Evolutionary conservation across 2,329 filamentous ascomycete genomes (phyloP).

Genomic region (Fusarium papillatum): DNA sequence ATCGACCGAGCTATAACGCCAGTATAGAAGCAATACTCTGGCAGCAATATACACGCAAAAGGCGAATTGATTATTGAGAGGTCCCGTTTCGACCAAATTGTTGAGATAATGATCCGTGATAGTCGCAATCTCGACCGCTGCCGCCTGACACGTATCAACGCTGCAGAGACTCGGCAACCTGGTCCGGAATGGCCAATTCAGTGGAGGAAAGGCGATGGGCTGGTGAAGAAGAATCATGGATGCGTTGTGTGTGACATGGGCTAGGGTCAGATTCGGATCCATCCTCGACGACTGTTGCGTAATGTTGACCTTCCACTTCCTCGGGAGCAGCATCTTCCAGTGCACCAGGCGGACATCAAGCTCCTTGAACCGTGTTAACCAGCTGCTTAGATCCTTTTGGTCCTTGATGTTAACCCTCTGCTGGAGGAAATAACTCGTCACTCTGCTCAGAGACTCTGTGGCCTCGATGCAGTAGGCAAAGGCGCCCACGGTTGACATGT

Average conservation of each 20-base stretch:
- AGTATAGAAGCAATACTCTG: constrained; percentile 53
- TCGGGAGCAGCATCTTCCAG: constrained; percentile 37
- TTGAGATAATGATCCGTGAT: constrained; percentile 58
- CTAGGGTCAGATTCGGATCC: constrained; percentile 62
- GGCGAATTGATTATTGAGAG: constrained; percentile 53
- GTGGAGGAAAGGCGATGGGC: constrained; percentile 56
- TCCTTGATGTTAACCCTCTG: constrained; percentile 53
- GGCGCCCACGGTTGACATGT: constrained; percentile 54
- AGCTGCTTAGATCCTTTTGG: constrained; percentile 51
- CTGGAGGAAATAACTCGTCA: constrained; percentile 58
- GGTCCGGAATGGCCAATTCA: constrained; percentile 49
- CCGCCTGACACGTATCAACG: constrained; percentile 58
- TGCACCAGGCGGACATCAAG: constrained; percentile 54
- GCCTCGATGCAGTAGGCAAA: constrained; percentile 60
- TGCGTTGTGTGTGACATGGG: constrained; percentile 61
- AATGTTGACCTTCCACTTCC: constrained; percentile 38
- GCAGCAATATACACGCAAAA: constrained; percentile 59
- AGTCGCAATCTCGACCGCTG: constrained; percentile 57
- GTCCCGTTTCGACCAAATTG: constrained; percentile 41
- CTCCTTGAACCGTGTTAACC: constrained; percentile 60
- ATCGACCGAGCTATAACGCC: constrained; percentile 41
- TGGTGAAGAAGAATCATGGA: constrained; percentile 62
- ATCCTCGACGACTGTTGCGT: constrained; percentile 44
- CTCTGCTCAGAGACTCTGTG: constrained; percentile 56
- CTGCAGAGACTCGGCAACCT: constrained; percentile 56